Conservation (phyloP, 73 alveolate genomes). For the Paramecium biaurelia region DNA sequence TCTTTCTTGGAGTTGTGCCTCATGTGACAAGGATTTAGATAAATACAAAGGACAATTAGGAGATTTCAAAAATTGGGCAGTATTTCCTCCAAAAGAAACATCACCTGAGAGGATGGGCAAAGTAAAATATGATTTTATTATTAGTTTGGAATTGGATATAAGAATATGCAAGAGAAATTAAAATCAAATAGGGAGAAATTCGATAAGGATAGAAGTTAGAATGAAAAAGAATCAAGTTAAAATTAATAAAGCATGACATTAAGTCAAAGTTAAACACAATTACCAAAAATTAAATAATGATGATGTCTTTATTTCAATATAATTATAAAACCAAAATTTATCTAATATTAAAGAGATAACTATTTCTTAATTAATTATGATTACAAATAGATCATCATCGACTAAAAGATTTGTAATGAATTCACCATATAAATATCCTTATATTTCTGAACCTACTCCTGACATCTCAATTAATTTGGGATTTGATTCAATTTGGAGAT, state of each 20-base stretch:
- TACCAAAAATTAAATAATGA: conserved; percentile 17
- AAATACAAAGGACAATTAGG: conserved; percentile 59
- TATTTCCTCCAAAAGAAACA: conserved; percentile 65
- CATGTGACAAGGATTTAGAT: conserved; percentile 59
- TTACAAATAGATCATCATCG: neutral
- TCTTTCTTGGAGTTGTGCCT: conserved; percentile 58
- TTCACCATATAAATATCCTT: neutral
- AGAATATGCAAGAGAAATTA: conserved; percentile 25
- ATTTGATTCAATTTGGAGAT: too few species aligned
- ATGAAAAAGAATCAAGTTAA: neutral
- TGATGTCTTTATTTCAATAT: neutral
- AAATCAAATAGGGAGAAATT: conserved; percentile 12
- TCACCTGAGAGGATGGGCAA: conserved; percentile 69
- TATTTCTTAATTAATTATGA: neutral
- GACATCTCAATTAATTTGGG: too few species aligned
- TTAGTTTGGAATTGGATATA: conserved; percentile 36
- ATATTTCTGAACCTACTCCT: neutral
- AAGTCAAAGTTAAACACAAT: conserved; percentile 7
- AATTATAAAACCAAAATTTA: neutral
- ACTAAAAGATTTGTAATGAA: neutral
- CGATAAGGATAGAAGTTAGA: conserved; percentile 2
- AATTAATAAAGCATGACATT: neutral
- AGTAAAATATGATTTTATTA: neutral
- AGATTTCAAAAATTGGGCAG: conserved; percentile 58
- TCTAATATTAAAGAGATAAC: neutral